Percentiles rank a stretch among this genome's conserved stretches.
Evolutionary conservation across 163 green algal species (phyloP).

Genomic region (Volvox carteri): DNA sequence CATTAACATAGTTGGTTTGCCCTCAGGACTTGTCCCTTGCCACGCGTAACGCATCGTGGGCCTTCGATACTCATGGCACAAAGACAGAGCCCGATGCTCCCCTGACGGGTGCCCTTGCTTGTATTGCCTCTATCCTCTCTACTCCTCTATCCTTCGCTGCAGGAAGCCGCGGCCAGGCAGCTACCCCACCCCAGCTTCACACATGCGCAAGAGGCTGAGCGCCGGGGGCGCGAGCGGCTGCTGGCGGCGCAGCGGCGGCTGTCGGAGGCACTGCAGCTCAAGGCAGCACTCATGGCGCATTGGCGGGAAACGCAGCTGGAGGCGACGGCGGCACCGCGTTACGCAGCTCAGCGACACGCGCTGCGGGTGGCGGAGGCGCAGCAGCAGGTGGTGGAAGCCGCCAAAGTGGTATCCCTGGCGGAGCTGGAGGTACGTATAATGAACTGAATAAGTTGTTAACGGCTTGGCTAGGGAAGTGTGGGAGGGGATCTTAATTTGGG

Average conservation of each 20-base stretch:
- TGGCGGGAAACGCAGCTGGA: slow-evolving; percentile 20
- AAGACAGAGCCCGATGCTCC: too few species aligned
- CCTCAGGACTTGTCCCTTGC: too few species aligned
- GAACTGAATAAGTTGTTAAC: too few species aligned
- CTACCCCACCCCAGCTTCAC: not conserved
- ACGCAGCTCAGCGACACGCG: slow-evolving; percentile 42
- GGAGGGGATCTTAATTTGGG: too few species aligned
- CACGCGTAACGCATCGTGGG: too few species aligned
- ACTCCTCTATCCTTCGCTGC: not conserved
- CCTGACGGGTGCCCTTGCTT: too few species aligned
- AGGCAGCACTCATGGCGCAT: slow-evolving; percentile 44
- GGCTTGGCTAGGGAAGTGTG: too few species aligned
- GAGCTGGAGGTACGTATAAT: slow-evolving; percentile 47
- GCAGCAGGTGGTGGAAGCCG: slow-evolving; percentile 35
- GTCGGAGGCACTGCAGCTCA: slow-evolving; percentile 49
- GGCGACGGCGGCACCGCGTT: slow-evolving; percentile 4
- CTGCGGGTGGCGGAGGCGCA: slow-evolving; percentile 43
- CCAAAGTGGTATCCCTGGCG: slow-evolving; percentile 44
- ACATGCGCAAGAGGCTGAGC: slow-evolving; percentile 24
- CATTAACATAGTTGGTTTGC: too few species aligned
- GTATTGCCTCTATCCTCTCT: too few species aligned
- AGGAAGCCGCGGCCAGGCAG: not conserved
- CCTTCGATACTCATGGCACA: too few species aligned
- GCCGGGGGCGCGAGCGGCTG: slow-evolving; percentile 34
- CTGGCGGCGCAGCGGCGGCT: slow-evolving; percentile 51